Percentiles rank a stretch among this genome's conserved stretches.
Conservation (phyloP, 164 flowering plant species). For the Vitis cinerea region DNA sequence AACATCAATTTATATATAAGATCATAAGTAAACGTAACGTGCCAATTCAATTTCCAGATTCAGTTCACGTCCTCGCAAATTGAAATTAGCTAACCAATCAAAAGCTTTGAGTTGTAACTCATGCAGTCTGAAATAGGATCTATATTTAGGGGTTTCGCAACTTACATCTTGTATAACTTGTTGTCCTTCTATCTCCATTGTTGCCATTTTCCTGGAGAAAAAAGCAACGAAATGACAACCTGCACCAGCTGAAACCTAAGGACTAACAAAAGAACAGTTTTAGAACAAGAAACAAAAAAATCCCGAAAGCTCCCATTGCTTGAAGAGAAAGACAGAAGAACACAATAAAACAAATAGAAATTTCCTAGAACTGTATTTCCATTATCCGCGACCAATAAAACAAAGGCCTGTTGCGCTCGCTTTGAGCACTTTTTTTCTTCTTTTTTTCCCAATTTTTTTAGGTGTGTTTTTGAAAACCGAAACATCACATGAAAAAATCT, state of each 20-base stretch:
- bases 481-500: too few relatives aligned
- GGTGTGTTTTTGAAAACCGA: too few relatives aligned
- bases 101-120: background rate
- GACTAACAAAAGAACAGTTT: background rate
- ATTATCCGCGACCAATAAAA: too few relatives aligned
- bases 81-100: background rate
- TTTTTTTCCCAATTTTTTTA: too few relatives aligned
- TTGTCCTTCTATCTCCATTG: constrained; percentile 16
- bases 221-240: background rate
- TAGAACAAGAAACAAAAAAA: background rate
- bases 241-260: constrained; percentile 7
- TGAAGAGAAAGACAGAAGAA: too few relatives aligned
- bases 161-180: constrained; percentile 17
- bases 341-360: too few relatives aligned
- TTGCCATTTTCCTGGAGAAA: background rate
- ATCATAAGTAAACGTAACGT: background rate
- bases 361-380: too few relatives aligned
- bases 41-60: background rate
- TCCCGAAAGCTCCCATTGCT: too few relatives aligned
- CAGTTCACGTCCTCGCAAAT: too few relatives aligned
- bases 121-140: background rate
- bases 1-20: background rate
- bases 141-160: background rate
- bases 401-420: too few relatives aligned
- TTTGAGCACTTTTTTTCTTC: too few relatives aligned